Base-by-base conservation (phyloP, 495 filamentous ascomycete genomes). In the Aspergillus bertholletiae region DNA sequence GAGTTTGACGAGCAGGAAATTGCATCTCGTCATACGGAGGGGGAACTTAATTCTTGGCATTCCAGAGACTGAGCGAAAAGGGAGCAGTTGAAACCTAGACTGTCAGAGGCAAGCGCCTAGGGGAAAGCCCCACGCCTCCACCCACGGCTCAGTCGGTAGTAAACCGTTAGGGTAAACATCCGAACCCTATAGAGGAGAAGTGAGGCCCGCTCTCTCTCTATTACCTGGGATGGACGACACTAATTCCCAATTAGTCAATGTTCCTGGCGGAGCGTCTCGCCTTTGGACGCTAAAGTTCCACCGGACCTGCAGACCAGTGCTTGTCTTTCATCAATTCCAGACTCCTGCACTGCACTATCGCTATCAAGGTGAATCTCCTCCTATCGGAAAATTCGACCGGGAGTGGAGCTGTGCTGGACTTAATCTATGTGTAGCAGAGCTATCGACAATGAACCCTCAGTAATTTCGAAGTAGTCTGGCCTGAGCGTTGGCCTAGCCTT, bases 271-370 rank as follows among this genome's bases (percentile, higher is more conserved):
- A 35, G 30, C 32, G 27, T 49, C 34, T 51, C 30, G 39, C 46
- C 46, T 23, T 32, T 39, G 22, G 39, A 45, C 37, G 17, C 39
- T 34, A 26, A 37, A 51, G 43, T 26, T 30, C 45, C 27, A 48
- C 34, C 44, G 53, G 54, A 53, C 48, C n/a, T 55, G 54, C 39
- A 27, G 50, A 23, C 54, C 51, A 55, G 49, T 57, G 63, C 35
- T 39, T 56, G 46, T 46, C 49, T 50, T 66, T 72, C 69, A 75
- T 75, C 56, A 72, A 75, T 67, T 58, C 68, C 65, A 52, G 56
- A 73, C 72, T 48, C 13, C 9, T 46, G 55, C 52, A 32, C 54
- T 37, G 46, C 20, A 46, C 37, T 52, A 26, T n/a, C 41, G 53
- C 58, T 59, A 54, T 66, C 68, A 54, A 53, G 43, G 47, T 53